phyloP scores from a whole-genome alignment of 441 rosid species.

The Flueggea neowawraea region DNA sequence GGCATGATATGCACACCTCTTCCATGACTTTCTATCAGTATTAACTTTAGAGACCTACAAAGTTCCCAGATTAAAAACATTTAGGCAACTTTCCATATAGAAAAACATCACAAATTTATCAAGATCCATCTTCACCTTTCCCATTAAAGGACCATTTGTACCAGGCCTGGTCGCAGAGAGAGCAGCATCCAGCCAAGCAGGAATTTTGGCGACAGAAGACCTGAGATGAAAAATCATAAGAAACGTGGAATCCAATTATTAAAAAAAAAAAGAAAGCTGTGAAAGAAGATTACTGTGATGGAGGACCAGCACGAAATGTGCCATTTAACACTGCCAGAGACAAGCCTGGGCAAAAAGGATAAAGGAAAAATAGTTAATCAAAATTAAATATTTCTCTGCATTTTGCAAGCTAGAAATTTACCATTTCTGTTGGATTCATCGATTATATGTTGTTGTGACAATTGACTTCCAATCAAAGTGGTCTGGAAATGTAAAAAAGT shows the following conservation, averaged over 20 bases:
- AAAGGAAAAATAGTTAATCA: conserved; percentile 6
- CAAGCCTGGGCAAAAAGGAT: conserved; percentile 50
- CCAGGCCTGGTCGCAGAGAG: conserved; percentile 25
- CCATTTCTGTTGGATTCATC: conserved; percentile 37
- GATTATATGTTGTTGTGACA: conserved; percentile 18
- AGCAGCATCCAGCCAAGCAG: conserved; percentile 58
- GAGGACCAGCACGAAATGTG: conserved; percentile 23
- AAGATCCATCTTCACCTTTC: conserved; percentile 33
- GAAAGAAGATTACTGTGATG: conserved; percentile 40
- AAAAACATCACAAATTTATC: not conserved
- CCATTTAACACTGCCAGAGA: conserved; percentile 31
- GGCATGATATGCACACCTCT: conserved; percentile 63
- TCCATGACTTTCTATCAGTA: conserved; percentile 33
- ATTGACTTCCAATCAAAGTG: conserved; percentile 26
- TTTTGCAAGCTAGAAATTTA: conserved; percentile 15
- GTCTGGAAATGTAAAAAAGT: conserved; percentile 21
- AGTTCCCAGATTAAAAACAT: conserved; percentile 1
- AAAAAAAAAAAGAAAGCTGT: conserved; percentile 1
- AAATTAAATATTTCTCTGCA: not conserved
- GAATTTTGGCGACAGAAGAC: conserved; percentile 40
- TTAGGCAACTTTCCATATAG: not conserved
- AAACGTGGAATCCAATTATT: not conserved
- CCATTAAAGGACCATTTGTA: conserved; percentile 28
- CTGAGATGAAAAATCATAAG: conserved; percentile 35
- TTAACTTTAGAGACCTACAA: conserved; percentile 30